Conservation (phyloP, 371 early-diverging fungal species). For the Actinomucor elegans region DNA sequence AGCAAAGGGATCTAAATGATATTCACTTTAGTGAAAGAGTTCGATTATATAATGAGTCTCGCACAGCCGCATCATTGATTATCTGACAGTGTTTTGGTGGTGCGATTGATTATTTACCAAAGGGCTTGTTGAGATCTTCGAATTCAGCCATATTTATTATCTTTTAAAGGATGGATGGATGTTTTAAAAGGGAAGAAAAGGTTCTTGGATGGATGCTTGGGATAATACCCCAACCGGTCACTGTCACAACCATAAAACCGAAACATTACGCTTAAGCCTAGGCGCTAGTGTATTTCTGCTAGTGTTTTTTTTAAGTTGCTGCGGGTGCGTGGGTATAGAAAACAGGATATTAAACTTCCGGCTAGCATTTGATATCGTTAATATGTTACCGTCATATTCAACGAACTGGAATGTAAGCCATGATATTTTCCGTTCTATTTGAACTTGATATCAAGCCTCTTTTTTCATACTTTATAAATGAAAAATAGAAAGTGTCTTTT, state of each 20-base stretch:
- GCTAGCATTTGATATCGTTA: no score
- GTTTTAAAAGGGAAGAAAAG: slow-evolving; percentile 15
- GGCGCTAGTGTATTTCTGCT: background rate
- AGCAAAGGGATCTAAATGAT: slow-evolving; percentile 71
- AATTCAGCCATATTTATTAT: slow-evolving; percentile 34
- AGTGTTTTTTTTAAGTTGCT: no score
- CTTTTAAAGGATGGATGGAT: slow-evolving; percentile 25
- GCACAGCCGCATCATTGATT: background rate
- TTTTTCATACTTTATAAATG: no score
- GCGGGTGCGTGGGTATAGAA: no score
- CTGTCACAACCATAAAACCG: slow-evolving; percentile 1
- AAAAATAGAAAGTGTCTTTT: no score
- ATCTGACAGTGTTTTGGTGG: background rate
- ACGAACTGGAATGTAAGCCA: no score
- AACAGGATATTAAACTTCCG: no score
- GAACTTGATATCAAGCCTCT: no score
- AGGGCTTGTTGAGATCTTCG: slow-evolving; percentile 42
- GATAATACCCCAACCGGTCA: background rate
- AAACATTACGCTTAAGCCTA: background rate
- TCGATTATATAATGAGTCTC: no score
- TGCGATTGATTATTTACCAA: slow-evolving; percentile 23
- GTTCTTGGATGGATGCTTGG: background rate
- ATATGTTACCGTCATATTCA: no score
- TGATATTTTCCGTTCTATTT: no score
- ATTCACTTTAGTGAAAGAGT: slow-evolving; percentile 8